Conservation (phyloP, 257 asterid genomes). For the Solanum neorickii region DNA sequence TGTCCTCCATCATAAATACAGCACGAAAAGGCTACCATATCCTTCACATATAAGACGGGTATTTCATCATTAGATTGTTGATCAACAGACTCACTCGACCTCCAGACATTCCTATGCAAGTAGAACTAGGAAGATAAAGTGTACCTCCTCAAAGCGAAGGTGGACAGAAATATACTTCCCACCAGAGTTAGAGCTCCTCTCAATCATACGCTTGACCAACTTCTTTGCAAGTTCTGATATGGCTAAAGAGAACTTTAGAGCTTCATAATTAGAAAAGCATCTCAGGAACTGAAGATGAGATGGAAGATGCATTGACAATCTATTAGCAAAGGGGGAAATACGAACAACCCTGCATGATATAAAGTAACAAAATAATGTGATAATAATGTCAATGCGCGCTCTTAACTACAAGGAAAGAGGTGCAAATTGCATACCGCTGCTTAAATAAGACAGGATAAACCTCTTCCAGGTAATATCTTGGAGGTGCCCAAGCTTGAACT, state of each 20-base stretch:
- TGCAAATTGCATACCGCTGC: constrained; percentile 27
- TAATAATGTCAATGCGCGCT: not conserved
- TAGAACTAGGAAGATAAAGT: not conserved
- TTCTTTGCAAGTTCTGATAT: constrained; percentile 40
- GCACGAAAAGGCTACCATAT: constrained; percentile 93
- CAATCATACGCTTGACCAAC: constrained; percentile 48
- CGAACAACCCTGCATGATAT: constrained; percentile 57
- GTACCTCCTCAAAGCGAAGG: constrained; percentile 85
- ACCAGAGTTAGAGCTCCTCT: constrained; percentile 40
- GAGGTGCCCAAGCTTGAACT: constrained; percentile 75
- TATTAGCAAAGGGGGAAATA: constrained; percentile 76
- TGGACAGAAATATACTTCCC: constrained; percentile 76
- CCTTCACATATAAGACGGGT: constrained; percentile 28
- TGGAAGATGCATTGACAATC: constrained; percentile 63
- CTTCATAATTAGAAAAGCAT: constrained; percentile 70
- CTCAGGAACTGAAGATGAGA: constrained; percentile 59
- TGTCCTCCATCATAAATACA: constrained; percentile 67
- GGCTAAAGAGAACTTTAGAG: constrained; percentile 66
- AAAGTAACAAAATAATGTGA: not conserved
- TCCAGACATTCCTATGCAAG: not conserved
- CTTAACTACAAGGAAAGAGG: not conserved
- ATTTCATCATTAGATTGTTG: not conserved
- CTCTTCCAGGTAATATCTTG: constrained; percentile 56
- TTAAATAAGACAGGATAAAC: constrained; percentile 62
- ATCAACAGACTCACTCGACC: not conserved